A percentile compares a stretch with the other conserved stretches of the same genome.
These are phyloP conservation scores for Penicillium sp. DNA, from an alignment of 2,329 filamentous ascomycete species.

Conservation along the genomic window DNA sequence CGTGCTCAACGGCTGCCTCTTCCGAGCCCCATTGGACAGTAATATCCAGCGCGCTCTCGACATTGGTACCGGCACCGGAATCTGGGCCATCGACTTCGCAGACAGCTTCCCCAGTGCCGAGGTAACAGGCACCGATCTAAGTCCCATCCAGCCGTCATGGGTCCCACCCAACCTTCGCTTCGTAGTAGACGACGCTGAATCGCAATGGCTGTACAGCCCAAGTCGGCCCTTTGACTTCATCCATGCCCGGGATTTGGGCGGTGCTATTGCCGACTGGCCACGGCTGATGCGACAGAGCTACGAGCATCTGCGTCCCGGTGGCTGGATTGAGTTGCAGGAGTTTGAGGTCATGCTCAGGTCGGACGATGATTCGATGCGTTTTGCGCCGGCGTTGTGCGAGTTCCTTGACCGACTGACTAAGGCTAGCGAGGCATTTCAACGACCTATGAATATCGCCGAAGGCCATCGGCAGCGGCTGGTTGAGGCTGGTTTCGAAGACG, in stretches of 20 bases:
- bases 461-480: slow-evolving; percentile 43
- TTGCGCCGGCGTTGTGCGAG: slow-evolving; percentile 25
- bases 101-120: slow-evolving; percentile 36
- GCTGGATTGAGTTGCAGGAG: slow-evolving; percentile 50
- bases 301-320: slow-evolving; percentile 45
- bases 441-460: slow-evolving; percentile 33
- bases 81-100: slow-evolving; percentile 36
- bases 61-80: slow-evolving; percentile 39
- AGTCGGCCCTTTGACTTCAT: slow-evolving; percentile 32
- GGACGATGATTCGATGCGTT: slow-evolving; percentile 28
- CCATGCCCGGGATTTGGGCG: slow-evolving; percentile 31
- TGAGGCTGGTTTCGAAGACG: slow-evolving; percentile 54
- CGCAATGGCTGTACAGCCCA: slow-evolving; percentile 28
- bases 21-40: slow-evolving; percentile 34
- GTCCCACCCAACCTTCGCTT: slow-evolving; percentile 36
- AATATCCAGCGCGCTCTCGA: slow-evolving; percentile 34
- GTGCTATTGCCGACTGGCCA: slow-evolving; percentile 30
- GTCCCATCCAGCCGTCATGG: slow-evolving; percentile 41
- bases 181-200: slow-evolving; percentile 33
- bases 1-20: slow-evolving; percentile 33
- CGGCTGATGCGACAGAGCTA: slow-evolving; percentile 22
- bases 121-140: slow-evolving; percentile 49
- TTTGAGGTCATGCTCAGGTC: slow-evolving; percentile 28
- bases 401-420: slow-evolving; percentile 26
- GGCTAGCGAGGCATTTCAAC: slow-evolving; percentile 32